Percentiles rank a stretch among this genome's conserved stretches.
Evolutionary conservation across 257 asterid genomes (phyloP).

Genomic region (Gynochthodes officinalis): DNA sequence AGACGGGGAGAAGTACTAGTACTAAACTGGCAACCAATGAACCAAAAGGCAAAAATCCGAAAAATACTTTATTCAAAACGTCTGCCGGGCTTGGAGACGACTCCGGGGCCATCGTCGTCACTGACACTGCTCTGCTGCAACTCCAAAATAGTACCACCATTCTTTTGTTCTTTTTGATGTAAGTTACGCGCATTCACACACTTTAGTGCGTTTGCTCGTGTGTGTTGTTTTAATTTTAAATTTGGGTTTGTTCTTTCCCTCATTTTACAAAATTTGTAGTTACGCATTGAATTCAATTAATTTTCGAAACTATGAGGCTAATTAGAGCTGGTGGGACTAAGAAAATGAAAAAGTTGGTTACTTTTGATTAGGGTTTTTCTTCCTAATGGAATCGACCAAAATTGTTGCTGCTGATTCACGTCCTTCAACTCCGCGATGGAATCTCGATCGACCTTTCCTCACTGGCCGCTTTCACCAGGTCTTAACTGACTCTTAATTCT

Average conservation of each 20-base stretch:
- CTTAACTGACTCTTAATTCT: not conserved
- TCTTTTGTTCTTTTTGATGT: not conserved
- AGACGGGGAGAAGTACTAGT: too few relatives aligned
- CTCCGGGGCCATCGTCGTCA: too few relatives aligned
- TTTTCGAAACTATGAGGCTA: not conserved
- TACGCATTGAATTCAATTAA: not conserved
- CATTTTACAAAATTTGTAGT: not conserved
- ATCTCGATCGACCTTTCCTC: slow-evolving; percentile 72
- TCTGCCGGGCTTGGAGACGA: too few relatives aligned
- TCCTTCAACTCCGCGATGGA: slow-evolving; percentile 71
- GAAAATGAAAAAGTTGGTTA: not conserved
- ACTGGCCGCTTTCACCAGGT: slow-evolving; percentile 76
- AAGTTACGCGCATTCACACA: not conserved
- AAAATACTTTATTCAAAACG: too few relatives aligned
- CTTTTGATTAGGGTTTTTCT: not conserved
- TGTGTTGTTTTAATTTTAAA: not conserved
- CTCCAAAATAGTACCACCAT: too few relatives aligned
- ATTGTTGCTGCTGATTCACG: slow-evolving; percentile 23
- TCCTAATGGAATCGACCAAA: slow-evolving; percentile 46
- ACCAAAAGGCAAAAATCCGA: too few relatives aligned
- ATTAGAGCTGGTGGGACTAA: not conserved
- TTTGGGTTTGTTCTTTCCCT: not conserved
- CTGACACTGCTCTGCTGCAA: too few relatives aligned
- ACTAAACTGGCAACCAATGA: too few relatives aligned
- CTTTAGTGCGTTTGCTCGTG: not conserved